Percentiles rank a stretch among this genome's conserved stretches.
These are phyloP conservation scores for Fusarium clavum DNA, from an alignment of 2,329 filamentous ascomycete species.

Conservation along the genomic window DNA sequence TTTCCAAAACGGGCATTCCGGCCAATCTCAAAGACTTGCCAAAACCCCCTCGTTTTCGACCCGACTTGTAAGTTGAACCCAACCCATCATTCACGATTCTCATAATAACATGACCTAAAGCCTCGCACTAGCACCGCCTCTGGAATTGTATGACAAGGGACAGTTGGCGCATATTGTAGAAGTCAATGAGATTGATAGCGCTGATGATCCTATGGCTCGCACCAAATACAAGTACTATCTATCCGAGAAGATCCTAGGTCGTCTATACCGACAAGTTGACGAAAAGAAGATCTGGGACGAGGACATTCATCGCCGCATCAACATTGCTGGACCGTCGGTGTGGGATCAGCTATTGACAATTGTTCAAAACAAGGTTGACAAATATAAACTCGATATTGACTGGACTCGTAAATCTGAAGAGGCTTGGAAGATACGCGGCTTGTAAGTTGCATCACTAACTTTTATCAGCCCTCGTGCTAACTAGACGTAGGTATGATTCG, in stretches of 20 bases:
- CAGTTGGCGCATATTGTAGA: conserved; percentile 50
- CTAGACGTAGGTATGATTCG: conserved; percentile 59
- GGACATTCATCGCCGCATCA: conserved; percentile 55
- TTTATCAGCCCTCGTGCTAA: conserved; percentile 8
- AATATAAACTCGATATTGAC: conserved; percentile 42
- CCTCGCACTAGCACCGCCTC: conserved; percentile 59
- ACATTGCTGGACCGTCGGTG: conserved; percentile 50
- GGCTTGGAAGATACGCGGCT: conserved; percentile 58
- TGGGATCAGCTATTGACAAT: conserved; percentile 57
- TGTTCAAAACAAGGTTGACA: conserved; percentile 36
- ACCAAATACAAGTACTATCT: conserved; percentile 69
- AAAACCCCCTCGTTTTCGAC: conserved; percentile 54
- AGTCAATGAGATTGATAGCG: conserved; percentile 54
- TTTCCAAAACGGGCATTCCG: conserved; percentile 77
- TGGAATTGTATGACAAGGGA: conserved; percentile 58
- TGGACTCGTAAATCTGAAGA: conserved; percentile 53
- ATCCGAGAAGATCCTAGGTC: conserved; percentile 75
- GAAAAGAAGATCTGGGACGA: conserved; percentile 73
- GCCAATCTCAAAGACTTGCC: conserved; percentile 62
- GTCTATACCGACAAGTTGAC: conserved; percentile 78
- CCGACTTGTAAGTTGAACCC: conserved; percentile 64
- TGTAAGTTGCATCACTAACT: conserved; percentile 54
- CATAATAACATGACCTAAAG: conserved; percentile 44
- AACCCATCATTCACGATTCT: fast-evolving
- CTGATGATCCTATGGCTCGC: conserved; percentile 56